phyloP scores from a whole-genome alignment of 1,284 basidiomycete species.

The Baeospora myosura region DNA sequence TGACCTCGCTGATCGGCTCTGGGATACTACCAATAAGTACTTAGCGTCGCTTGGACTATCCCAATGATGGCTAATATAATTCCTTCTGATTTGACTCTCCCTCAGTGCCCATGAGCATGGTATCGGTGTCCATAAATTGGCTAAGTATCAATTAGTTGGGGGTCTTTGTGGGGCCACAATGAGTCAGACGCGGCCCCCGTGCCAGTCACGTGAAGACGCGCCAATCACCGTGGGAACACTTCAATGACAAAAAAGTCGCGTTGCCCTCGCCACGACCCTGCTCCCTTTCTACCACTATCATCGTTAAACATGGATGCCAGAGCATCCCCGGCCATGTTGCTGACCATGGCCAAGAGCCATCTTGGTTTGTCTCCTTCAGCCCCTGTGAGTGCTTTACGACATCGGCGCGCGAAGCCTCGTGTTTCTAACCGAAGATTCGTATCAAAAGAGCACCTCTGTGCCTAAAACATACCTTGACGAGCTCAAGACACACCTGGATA shows the following conservation, averaged over 20 bases:
- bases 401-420: not conserved
- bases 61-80: too few species aligned
- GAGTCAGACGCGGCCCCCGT: too few species aligned
- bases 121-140: too few species aligned
- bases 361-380: not conserved
- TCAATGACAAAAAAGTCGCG: not conserved
- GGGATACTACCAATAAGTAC: not conserved
- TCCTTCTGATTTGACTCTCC: too few species aligned
- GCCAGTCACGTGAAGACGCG: not conserved
- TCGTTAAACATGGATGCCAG: not conserved
- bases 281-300: not conserved
- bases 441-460: conserved; percentile 11
- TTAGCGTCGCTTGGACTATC: too few species aligned
- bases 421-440: not conserved
- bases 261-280: not conserved
- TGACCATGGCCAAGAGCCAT: not conserved
- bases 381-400: not conserved
- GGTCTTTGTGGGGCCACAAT: too few species aligned
- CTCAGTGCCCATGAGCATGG: too few species aligned
- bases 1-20: conserved; percentile 8
- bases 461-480: conserved; percentile 31
- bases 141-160: too few species aligned
- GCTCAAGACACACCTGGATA: conserved; percentile 25
- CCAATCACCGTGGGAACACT: not conserved
- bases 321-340: not conserved